A percentile compares a stretch with the other conserved stretches of the same genome.
Evolutionary conservation across 768 basidiomycete genomes (phyloP).

Genomic region (Daedaleopsis sinensis): DNA sequence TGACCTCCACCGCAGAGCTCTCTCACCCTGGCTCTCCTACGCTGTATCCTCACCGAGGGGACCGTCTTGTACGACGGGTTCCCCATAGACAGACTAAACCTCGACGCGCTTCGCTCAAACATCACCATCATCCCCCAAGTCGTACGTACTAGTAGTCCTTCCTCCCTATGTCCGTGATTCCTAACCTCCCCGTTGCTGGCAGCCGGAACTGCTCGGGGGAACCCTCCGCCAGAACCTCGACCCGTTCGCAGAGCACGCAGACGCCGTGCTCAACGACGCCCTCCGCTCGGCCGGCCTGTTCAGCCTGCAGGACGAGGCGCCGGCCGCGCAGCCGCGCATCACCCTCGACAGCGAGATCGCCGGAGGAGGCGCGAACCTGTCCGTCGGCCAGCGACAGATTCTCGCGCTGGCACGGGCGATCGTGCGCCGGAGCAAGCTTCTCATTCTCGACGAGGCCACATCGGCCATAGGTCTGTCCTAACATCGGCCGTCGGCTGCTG

Average conservation of each 20-base stretch:
- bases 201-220: conserved; percentile 57
- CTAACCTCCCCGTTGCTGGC: conserved; percentile 27
- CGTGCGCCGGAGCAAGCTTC: conserved; percentile 45
- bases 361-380: conserved; percentile 42
- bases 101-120: conserved; percentile 46
- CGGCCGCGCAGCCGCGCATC: conserved; percentile 32
- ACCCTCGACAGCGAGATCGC: conserved; percentile 34
- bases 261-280: conserved; percentile 43
- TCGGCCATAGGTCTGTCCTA: conserved; percentile 28
- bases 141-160: background rate
- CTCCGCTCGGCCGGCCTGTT: conserved; percentile 44
- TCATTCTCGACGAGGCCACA: conserved; percentile 47
- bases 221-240: conserved; percentile 60
- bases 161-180: background rate
- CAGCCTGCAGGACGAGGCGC: conserved; percentile 27
- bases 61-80: conserved; percentile 49
- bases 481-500: too few relatives aligned
- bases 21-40: conserved; percentile 50
- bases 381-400: conserved; percentile 59
- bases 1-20: conserved; percentile 42
- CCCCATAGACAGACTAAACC: conserved; percentile 43
- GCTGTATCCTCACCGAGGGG: conserved; percentile 52
- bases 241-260: conserved; percentile 57
- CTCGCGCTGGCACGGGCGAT: conserved; percentile 48
- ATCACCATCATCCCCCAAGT: conserved; percentile 58